Percentiles rank a stretch among this genome's conserved stretches.
phyloP scores from a whole-genome alignment of 2,329 filamentous ascomycete species.

The Didymella pinodella region DNA sequence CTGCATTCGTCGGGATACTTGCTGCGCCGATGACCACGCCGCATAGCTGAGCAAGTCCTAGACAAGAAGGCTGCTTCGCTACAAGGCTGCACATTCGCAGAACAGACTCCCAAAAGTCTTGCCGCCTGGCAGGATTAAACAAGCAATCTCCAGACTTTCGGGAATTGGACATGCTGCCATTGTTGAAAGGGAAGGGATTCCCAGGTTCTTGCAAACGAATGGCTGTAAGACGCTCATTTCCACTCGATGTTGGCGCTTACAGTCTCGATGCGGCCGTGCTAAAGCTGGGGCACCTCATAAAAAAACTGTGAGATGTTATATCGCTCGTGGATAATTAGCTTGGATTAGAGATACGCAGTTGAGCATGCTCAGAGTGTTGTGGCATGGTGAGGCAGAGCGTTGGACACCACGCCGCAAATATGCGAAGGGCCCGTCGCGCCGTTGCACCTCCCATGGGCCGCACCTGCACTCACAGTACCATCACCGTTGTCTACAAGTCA shows the following conservation, averaged over 20 bases:
- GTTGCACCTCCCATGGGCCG: not conserved
- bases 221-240: conserved; percentile 10
- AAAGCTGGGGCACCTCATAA: not conserved
- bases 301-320: not conserved
- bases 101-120: not conserved
- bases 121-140: conserved; percentile 14
- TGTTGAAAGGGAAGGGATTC: conserved; percentile 1
- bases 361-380: not conserved
- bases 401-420: not conserved
- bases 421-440: not conserved
- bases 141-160: conserved; percentile 9
- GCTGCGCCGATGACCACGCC: conserved; percentile 7
- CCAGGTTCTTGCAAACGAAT: conserved; percentile 5
- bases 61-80: conserved; percentile 5
- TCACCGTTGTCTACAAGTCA: not conserved
- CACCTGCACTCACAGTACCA: not conserved
- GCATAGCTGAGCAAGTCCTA: not conserved
- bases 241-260: conserved; percentile 6
- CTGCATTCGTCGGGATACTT: not conserved
- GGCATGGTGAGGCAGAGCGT: conserved; percentile 6
- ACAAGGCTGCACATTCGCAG: conserved; percentile 1
- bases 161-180: not conserved
- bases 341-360: not conserved
- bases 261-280: not conserved
- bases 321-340: not conserved